Base-by-base conservation (phyloP, 75 land plant species). In the Gnetum montanum region DNA sequence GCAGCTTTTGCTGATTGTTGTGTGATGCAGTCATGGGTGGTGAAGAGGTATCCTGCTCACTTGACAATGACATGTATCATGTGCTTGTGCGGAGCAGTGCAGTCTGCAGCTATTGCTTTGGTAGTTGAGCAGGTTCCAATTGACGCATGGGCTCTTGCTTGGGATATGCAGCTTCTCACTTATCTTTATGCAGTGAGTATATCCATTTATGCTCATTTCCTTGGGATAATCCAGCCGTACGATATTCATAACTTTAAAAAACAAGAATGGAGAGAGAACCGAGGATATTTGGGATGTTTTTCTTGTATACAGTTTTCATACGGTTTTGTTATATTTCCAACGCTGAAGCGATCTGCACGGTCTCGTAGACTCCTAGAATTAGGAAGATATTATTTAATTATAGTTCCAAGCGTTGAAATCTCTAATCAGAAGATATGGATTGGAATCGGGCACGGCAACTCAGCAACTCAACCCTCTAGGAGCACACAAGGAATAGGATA, bases 11-110 rank as follows among this genome's bases (percentile, higher is more conserved):
- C 54, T 65, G 57, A 0, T 60, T 60, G 44, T 57, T 60, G 4
- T 61, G 61, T 43, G 10, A n/a, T 54, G 36, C 64, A 82, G 82
- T 75, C 75, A n/a, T 24, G 24, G 4, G 75, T 75, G 6, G 31
- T 78, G 37, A 70, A 63, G 27, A 44, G 54, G 54, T 74, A 74
- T 55, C 75, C 82, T 10, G 82, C 82, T 52, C 82, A 68, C 20
- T 52, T 83, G 22, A 70, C 86, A 41, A 67, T 74, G 3, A 69
- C 86, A 19, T 61, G 75, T 54, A 74, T 71, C 69, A 73, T 78
- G 71, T 60, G 61, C 44, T 46, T 75, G 20, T 18, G 74, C 46
- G 82, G 86, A 6, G 75, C 48, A 57, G 71, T 67, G 41, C 73
- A 74, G 53, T 74, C 83, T 34, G 78, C 78, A 29, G 40, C 67